phyloP scores from a whole-genome alignment of 768 basidiomycete genomes.

The Boletus eberwhitei region DNA sequence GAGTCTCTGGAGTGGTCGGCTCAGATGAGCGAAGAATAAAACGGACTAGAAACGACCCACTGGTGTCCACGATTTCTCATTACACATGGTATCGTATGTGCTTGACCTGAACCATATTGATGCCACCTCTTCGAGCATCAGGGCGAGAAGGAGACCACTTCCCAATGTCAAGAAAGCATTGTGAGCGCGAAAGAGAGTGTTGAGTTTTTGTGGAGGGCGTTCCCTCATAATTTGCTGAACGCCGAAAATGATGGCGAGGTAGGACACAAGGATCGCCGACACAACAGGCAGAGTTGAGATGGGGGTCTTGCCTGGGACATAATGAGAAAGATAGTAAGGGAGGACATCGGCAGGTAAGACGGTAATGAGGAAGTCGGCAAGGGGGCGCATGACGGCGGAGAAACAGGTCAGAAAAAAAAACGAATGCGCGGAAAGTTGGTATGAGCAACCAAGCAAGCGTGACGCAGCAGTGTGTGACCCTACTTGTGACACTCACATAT shows the following conservation, averaged over 20 bases:
- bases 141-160: conserved; percentile 76
- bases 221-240: conserved; percentile 82
- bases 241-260: conserved; percentile 87
- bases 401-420: conserved; percentile 23
- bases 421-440: conserved; percentile 22
- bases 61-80: conserved; percentile 76
- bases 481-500: not conserved
- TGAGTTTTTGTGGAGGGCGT: conserved; percentile 69
- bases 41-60: conserved; percentile 45
- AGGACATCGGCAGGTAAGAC: conserved; percentile 48
- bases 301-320: conserved; percentile 56
- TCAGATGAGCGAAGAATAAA: conserved; percentile 1
- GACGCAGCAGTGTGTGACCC: conserved; percentile 13
- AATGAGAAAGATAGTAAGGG: conserved; percentile 38
- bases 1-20: conserved; percentile 53
- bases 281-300: conserved; percentile 66
- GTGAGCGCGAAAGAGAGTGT: conserved; percentile 82
- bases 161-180: conserved; percentile 86
- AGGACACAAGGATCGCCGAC: conserved; percentile 62
- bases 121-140: conserved; percentile 89
- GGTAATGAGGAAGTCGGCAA: conserved; percentile 69
- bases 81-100: conserved; percentile 75
- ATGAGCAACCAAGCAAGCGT: conserved; percentile 24
- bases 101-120: conserved; percentile 75
- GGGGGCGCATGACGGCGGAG: conserved; percentile 55